Conservation (phyloP, 2,329 filamentous ascomycete genomes). For the Nemania diffusa region DNA sequence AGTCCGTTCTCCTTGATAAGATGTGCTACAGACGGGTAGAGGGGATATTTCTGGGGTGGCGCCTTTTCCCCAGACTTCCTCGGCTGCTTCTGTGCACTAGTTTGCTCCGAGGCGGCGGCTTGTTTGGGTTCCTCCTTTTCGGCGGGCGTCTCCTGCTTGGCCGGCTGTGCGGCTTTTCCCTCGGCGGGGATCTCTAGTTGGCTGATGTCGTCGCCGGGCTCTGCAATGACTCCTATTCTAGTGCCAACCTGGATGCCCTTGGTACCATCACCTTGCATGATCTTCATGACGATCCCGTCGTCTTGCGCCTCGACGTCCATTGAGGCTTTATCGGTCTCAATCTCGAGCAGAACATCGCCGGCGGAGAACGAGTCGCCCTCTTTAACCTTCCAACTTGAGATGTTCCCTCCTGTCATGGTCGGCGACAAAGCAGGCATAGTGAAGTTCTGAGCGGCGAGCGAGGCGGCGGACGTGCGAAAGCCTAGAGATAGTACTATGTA, state of each 20-base stretch:
- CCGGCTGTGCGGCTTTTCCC: constrained; percentile 58
- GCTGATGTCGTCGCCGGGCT: constrained; percentile 81
- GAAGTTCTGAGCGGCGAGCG: constrained; percentile 83
- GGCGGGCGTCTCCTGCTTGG: constrained; percentile 47
- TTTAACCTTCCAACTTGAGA: constrained; percentile 85
- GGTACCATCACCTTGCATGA: constrained; percentile 76
- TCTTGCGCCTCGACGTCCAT: constrained; percentile 97
- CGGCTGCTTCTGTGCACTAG: constrained; percentile 45
- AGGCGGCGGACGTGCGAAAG: constrained; percentile 70
- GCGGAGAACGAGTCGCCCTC: constrained; percentile 85
- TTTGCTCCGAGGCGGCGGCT: constrained; percentile 50
- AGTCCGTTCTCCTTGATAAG: constrained; percentile 84
- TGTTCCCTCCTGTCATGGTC: constrained; percentile 94
- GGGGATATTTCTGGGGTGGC: constrained; percentile 74
- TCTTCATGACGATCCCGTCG: constrained; percentile 86
- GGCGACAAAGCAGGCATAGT: constrained; percentile 91
- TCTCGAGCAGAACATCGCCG: constrained; percentile 88
- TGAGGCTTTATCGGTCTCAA: constrained; percentile 93
- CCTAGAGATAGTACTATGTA: constrained; percentile 55
- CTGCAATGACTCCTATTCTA: constrained; percentile 84
- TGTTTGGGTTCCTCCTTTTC: constrained; percentile 43
- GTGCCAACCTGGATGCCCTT: constrained; percentile 82
- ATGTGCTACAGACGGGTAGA: constrained; percentile 84
- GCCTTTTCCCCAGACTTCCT: constrained; percentile 59
- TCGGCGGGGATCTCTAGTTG: constrained; percentile 80